Evolutionary conservation across 2,329 filamentous ascomycete genomes (phyloP), one percentile per base, ranked within the genome.

Genomic region (Aspergillus ibericus): DNA sequence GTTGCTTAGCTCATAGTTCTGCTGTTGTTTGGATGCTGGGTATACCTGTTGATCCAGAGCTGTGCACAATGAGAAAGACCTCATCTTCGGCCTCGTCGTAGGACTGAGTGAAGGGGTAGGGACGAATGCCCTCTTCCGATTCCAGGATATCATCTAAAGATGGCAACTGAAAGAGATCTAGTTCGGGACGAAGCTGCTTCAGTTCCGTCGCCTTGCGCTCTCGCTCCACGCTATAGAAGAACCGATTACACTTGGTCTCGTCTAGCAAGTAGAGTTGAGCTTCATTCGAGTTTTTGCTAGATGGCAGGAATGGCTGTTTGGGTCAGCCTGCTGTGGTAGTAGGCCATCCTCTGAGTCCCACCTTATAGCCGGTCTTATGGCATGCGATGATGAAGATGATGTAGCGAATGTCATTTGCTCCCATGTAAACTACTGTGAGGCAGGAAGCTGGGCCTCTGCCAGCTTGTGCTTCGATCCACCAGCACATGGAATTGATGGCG

Each of bases 11-110:
- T 42, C 12, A 18, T 42, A 18, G 18, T 18, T 13, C 8, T 10
- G 9, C 29, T 32, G 12, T 32, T 2, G 7, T 13, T 5, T 42
- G 12, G 18, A 22, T 9, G 18, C 2, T 5, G 22, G 10, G 22
- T 61, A 44, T 48, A 67, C 72, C 72, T n/a, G 72, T 73, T 15
- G 70, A 71, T 7, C 72, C 72, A 16, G 72, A 74, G n/a, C 70
- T 74, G 50, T 74, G 72, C 29, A 70, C 66, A 13, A 73, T 69
- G 8, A 70, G 38, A 16, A 64, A 61, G 5, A 64, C 53, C 6
- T 69, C 59, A 42, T 72, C 53, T 35, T 67, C 63, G 1, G 55
- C 59, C 12, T 70, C 61, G 16, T 67, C 59, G 34, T 59, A 66
- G 4, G 64, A 53, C 35, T 62, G 65, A 1, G 29, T 36, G 22